Evolutionary conservation across 2,329 filamentous ascomycete species (phyloP).

Genomic region (Aspergillus sp.): DNA sequence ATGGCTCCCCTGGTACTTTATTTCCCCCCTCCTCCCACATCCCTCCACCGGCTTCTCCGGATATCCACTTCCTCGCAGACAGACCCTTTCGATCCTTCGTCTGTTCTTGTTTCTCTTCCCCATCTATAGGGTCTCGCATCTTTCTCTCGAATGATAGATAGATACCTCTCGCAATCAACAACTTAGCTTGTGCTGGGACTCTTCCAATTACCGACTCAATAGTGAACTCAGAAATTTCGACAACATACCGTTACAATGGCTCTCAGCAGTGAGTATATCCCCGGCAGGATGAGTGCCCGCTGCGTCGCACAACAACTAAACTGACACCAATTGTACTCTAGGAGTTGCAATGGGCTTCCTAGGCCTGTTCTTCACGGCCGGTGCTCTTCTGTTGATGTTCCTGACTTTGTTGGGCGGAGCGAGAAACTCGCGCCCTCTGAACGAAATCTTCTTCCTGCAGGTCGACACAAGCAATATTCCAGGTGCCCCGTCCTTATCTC

Average conservation of each 20-base stretch:
- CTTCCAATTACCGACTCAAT: neutral
- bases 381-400: slow-evolving; percentile 64
- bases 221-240: neutral
- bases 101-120: neutral
- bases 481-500: slow-evolving; percentile 65
- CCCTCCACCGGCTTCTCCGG: slow-evolving; percentile 25
- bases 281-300: neutral
- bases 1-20: neutral
- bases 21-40: neutral
- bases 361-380: slow-evolving; percentile 64
- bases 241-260: slow-evolving; percentile 22
- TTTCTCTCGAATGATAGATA: neutral
- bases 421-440: slow-evolving; percentile 59
- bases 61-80: slow-evolving; percentile 11
- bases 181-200: neutral
- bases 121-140: neutral
- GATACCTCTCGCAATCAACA: neutral
- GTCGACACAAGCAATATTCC: slow-evolving; percentile 73
- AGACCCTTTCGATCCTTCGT: neutral
- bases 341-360: slow-evolving; percentile 58
- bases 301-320: neutral
- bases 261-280: slow-evolving; percentile 34
- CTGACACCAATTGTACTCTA: slow-evolving; percentile 28
- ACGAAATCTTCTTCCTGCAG: slow-evolving; percentile 81
- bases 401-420: slow-evolving; percentile 66